Percentiles rank a stretch among this genome's conserved stretches.
Evolutionary conservation across 805 yeast species (phyloP).

Genomic region (Candida nitratophila): DNA sequence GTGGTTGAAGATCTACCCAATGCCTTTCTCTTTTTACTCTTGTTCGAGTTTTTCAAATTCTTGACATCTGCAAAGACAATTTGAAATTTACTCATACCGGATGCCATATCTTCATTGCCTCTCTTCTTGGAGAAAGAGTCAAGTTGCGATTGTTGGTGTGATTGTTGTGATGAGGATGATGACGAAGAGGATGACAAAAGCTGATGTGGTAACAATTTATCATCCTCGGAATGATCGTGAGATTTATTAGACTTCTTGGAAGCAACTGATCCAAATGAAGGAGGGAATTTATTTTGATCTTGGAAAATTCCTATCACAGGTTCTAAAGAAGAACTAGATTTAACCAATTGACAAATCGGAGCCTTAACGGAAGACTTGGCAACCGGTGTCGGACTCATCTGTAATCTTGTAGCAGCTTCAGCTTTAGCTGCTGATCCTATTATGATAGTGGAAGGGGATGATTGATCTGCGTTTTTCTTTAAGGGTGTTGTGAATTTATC

Average conservation of each 20-base stretch:
- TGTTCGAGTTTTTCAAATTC: slow-evolving; percentile 11
- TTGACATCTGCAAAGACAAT: slow-evolving; percentile 37
- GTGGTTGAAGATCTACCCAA: slow-evolving; percentile 14
- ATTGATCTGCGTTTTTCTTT: slow-evolving; percentile 14
- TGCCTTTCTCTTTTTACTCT: slow-evolving; percentile 7
- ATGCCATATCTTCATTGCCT: slow-evolving; percentile 1
- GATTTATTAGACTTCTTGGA: background rate
- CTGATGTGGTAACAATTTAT: too few relatives aligned
- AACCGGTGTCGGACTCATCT: slow-evolving; percentile 26
- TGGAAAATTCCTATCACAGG: slow-evolving; percentile 27
- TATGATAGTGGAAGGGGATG: slow-evolving; percentile 29
- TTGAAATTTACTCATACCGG: slow-evolving; percentile 39
- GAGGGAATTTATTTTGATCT: slow-evolving; percentile 5
- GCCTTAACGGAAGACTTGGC: slow-evolving; percentile 20
- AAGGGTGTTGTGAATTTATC: slow-evolving; percentile 16
- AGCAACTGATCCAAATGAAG: background rate
- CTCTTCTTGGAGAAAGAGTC: background rate
- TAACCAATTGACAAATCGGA: slow-evolving; percentile 20
- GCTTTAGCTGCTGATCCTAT: slow-evolving; percentile 15
- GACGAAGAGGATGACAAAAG: background rate
- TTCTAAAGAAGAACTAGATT: slow-evolving; percentile 20
- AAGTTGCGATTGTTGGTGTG: too few relatives aligned
- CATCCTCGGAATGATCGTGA: background rate
- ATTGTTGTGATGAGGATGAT: background rate
- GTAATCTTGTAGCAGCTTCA: slow-evolving; percentile 2